Base-by-base conservation (phyloP, 805 yeast genomes). In the Komagataella mondaviorum region DNA sequence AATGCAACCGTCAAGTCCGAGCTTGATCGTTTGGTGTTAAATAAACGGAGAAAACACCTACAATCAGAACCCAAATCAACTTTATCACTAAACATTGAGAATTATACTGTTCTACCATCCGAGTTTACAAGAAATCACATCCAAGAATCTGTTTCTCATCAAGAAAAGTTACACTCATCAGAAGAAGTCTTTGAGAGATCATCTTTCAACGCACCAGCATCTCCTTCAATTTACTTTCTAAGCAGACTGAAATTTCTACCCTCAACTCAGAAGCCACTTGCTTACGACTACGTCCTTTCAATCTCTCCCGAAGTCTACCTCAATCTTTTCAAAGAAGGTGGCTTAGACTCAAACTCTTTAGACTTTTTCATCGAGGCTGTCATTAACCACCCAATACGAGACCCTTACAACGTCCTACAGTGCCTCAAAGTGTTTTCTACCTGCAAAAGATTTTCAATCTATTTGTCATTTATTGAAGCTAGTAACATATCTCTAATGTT, bases 301-400 rank as follows among this genome's bases (percentile, higher is more conserved):
- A 44, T 76, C 1, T 54, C 63, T 1, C 48, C 65, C 0, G 47
- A 53, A 0, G 58, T 60, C 1, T 66, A 69, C 45, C 16, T 54
- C 1, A 56, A 57, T 8, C 53, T 73, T 2, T 80, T 76, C 51
- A 56, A 59, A 6, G 51, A 58, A 3, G 68, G 73, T 7, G 82
- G 81, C 1, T 60, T 81, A 1, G 85, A 80, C 44, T 56, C 72
- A 0, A 75, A 71, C 10, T 70, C 75, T 53, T 60, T 80, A 6
- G 66, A 65, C n/a, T 72, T 77, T 53, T 73, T 68, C 51, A 49
- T 80, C 6, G 76, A 73, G 24, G 75, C 83, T 0, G 60, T 59
- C 6, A 48, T 56, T 3, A 45, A 55, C 1, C 44, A 48, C 6
- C 54, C 57, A 4, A 49, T 53, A 18, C 45, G 55, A 6, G 57